Conservation (phyloP, 2,329 filamentous ascomycete species). For the Fusarium brachygibbosum region DNA sequence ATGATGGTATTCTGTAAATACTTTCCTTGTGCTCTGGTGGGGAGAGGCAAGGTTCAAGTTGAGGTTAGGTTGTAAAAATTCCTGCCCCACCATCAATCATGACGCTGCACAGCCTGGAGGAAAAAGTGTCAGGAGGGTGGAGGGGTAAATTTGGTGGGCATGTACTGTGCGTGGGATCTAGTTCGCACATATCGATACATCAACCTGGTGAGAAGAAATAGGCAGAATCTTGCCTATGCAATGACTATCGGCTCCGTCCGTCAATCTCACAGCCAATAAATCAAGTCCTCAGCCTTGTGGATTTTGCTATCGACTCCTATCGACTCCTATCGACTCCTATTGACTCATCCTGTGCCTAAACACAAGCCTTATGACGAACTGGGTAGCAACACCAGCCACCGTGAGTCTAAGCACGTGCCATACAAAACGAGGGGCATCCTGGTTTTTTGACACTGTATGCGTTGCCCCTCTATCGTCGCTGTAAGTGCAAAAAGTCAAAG, state of each 20-base stretch:
- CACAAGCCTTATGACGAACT: conserved; percentile 22
- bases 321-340: conserved; percentile 9
- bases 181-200: conserved; percentile 14
- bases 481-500: conserved; percentile 19
- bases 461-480: conserved; percentile 33
- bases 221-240: conserved; percentile 5
- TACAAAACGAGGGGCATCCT: conserved; percentile 26
- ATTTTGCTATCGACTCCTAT: neutral
- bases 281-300: conserved; percentile 7
- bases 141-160: conserved; percentile 40
- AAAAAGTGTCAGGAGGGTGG: conserved; percentile 35
- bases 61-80: conserved; percentile 56
- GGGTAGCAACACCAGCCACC: conserved; percentile 28
- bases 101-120: conserved; percentile 46
- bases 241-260: too few species aligned
- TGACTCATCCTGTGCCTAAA: conserved; percentile 8
- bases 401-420: conserved; percentile 34
- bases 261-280: neutral
- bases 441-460: conserved; percentile 42
- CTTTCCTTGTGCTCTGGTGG: conserved; percentile 41
- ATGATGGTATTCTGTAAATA: conserved; percentile 45
- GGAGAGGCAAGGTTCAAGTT: conserved; percentile 39
- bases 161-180: conserved; percentile 15
- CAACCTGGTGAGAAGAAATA: neutral
- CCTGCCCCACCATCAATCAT: conserved; percentile 56